A percentile compares a stretch with the other conserved stretches of the same genome.
phyloP scores from a whole-genome alignment of 805 yeast genomes.

The Candida railenensis region DNA sequence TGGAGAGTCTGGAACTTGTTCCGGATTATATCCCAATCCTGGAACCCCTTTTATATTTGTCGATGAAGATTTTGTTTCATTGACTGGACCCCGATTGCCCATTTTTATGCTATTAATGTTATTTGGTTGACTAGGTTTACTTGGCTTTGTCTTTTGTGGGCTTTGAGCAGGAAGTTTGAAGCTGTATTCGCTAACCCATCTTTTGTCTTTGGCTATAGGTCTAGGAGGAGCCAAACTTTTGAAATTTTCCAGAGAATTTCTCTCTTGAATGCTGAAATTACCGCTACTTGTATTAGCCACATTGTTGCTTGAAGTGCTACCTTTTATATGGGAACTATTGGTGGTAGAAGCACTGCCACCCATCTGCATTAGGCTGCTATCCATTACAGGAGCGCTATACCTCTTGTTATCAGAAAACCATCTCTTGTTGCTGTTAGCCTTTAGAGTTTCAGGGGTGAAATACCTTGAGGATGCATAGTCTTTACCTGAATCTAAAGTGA shows the following conservation, averaged over 20 bases:
- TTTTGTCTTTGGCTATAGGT: neutral
- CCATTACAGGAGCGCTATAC: neutral
- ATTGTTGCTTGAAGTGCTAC: neutral
- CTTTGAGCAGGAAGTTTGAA: neutral
- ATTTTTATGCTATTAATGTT: neutral
- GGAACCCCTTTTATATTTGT: neutral
- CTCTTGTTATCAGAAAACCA: slow-evolving; percentile 3
- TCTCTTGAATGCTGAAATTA: neutral
- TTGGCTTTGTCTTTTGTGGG: neutral
- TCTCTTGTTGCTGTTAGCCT: slow-evolving; percentile 3
- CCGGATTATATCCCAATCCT: neutral
- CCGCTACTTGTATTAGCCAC: no score
- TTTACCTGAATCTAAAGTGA: slow-evolving; percentile 22
- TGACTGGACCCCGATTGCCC: neutral
- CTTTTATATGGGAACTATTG: neutral
- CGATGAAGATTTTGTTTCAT: neutral
- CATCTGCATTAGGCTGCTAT: no score
- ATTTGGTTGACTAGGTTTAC: neutral
- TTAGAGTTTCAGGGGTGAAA: slow-evolving; percentile 1
- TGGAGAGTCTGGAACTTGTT: neutral
- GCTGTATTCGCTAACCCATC: neutral
- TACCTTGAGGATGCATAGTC: slow-evolving; percentile 16
- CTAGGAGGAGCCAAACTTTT: neutral
- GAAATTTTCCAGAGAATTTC: neutral
- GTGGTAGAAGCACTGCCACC: neutral